Base-by-base conservation (phyloP, 2,329 filamentous ascomycete species). In the Verticillium klebahnii region DNA sequence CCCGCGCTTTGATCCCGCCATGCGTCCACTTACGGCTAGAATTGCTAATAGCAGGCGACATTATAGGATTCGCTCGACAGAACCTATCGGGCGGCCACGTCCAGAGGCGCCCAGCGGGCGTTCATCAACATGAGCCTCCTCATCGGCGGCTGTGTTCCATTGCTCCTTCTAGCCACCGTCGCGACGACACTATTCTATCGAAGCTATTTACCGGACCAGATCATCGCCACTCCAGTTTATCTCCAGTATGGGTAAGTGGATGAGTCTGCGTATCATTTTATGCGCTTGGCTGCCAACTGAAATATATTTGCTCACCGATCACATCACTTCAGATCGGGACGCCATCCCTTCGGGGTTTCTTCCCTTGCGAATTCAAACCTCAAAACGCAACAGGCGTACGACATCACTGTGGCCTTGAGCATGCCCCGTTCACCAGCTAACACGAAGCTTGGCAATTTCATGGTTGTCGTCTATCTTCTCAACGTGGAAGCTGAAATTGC, bases 391-490 rank as follows among this genome's bases (percentile, higher is more conserved):
- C 94, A 97, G 73, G 83, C 88, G 57, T 99, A 99, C 80, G 93
- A 98, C 73, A 84, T 99, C 52, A 82, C 85, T 5, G 81, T 98
- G 1, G 81, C 86, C 25, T 81, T 99, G 36, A 83, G 85, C 3
- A 81, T 99, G 65, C 95, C 95, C 19, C 87, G 89, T 50, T 95
- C 92, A 2, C 87, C 86, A 0, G 76, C 82, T 1, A 99, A 99
- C 70, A 77, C 90, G 25, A 84, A 84, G 2, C 84, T 85, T 15
- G 95, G 95, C 32, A 98, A 98, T 77, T 98, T 97, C 80, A 99
- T 99, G 95, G 79, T 98, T 19, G 89, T 91, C 56, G 78, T 97
- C 17, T 84, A 87, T 63, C 84, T 97, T 59, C 82, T 91, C 58
- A 81, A 81, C 31, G 29, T 25, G 25, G 56, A 40, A 6, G 32